Percentiles rank a stretch among this genome's conserved stretches.
These are phyloP conservation scores for Mortierella claussenii DNA, from an alignment of 192 early-diverging fungal species.

Conservation along the genomic window DNA sequence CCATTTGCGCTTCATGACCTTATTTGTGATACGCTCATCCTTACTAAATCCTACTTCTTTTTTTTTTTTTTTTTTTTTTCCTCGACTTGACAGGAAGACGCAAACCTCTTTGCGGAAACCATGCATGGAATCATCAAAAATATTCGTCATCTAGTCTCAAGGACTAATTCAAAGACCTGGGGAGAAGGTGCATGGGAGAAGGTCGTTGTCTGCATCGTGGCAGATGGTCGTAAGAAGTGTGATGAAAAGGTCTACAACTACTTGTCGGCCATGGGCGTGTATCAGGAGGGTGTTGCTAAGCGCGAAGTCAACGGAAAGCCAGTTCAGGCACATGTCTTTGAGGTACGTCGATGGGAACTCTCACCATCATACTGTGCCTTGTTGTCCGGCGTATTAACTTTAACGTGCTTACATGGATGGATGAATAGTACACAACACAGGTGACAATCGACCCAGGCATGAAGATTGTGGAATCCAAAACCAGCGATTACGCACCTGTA, in stretches of 20 bases:
- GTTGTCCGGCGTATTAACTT: not conserved
- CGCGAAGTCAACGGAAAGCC: conserved; percentile 73
- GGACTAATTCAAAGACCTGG: conserved; percentile 63
- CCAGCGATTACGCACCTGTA: conserved; percentile 65
- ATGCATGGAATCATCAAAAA: conserved; percentile 73
- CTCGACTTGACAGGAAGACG: conserved; percentile 58
- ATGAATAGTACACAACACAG: conserved; percentile 89
- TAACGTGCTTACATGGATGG: not conserved
- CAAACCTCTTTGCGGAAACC: conserved; percentile 68
- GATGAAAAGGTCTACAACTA: conserved; percentile 55
- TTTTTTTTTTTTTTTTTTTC: conserved; percentile 24
- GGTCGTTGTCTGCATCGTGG: conserved; percentile 75
- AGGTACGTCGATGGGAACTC: no score
- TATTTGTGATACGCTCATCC: no score
- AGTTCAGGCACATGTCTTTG: conserved; percentile 85
- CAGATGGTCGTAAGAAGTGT: conserved; percentile 67
- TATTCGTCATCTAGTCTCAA: conserved; percentile 70
- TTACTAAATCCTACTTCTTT: no score
- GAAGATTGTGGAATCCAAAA: conserved; percentile 61
- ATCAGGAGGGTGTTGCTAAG: conserved; percentile 71
- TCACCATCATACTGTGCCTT: no score
- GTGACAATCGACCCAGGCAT: conserved; percentile 70
- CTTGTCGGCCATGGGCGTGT: conserved; percentile 71
- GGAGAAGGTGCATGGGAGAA: conserved; percentile 75
- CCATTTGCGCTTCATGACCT: no score